Evolutionary conservation across 441 rosid species (phyloP).

Genomic region (Pelargonium cotyledonis): DNA sequence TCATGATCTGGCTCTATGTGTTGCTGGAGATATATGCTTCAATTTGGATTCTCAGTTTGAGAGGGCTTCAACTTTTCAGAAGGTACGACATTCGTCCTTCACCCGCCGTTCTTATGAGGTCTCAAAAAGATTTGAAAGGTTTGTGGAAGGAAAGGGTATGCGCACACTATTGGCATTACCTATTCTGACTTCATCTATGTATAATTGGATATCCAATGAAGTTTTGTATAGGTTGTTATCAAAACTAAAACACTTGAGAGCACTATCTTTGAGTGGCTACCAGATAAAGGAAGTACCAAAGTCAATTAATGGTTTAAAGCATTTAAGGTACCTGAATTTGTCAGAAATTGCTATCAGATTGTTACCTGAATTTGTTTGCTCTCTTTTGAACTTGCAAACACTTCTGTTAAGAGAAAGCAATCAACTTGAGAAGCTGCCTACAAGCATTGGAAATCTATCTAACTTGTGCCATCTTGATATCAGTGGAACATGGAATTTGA

Average conservation of each 20-base stretch:
- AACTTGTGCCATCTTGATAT: slow-evolving; percentile 1
- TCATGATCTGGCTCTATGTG: slow-evolving; percentile 12
- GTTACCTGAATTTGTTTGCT: not conserved
- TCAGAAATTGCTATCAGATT: not conserved
- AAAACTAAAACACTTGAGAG: not conserved
- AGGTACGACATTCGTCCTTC: no score
- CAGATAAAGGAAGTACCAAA: not conserved
- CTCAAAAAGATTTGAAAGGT: no score
- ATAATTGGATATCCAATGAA: no score
- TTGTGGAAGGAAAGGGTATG: no score
- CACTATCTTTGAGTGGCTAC: not conserved
- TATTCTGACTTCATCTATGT: no score
- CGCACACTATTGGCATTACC: no score
- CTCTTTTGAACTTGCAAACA: slow-evolving; percentile 5
- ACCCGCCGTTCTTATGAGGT: no score
- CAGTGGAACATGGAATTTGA: not conserved
- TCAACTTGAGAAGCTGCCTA: not conserved
- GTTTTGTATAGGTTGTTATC: not conserved
- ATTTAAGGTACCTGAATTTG: not conserved
- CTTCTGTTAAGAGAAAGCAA: not conserved
- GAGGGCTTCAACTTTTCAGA: not conserved
- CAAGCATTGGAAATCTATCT: not conserved
- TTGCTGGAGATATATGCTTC: not conserved
- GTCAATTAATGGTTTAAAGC: not conserved
- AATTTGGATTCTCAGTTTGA: not conserved